Evolutionary conservation across 495 filamentous ascomycete species (phyloP), one percentile per base, ranked within the genome.

Genomic region (Hypoxylon cercidicola): DNA sequence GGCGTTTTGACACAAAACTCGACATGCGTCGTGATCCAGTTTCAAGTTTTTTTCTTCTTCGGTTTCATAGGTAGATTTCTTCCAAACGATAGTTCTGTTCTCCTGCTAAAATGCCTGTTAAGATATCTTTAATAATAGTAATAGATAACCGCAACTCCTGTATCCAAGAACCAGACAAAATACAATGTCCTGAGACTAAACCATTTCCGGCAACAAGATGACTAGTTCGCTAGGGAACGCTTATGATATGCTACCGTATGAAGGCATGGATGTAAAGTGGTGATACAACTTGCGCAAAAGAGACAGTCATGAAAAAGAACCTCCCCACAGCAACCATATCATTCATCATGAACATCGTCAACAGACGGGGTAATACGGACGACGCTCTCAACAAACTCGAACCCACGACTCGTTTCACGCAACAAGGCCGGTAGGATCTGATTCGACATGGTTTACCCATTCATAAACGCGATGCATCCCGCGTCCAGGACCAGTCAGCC

Each of bases 381-480:
- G 39, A 37, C 44, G 32, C 41, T 41, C 21, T 62, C 10, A 34
- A 40, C 28, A 62, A 55, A 32, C 51, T 62, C 41, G 20, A 50
- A 58, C 28, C 51, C 58, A 37, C 59, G 37, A 35, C 16, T 50
- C 39, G 18, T 40, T 43, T 47, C 56, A 67, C 1, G 47, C 44
- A 32, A 34, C 46, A 16, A 58, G 15, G 15, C 25, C 46, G n/a
- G 21, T 30, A 1, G 67, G 55, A 19, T 66, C 78, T 18, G 74
- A 68, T 60, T 79, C 80, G 39, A 83, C 77, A 65, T 80, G 79
- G 40, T 75, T 76, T 23, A 76, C 68, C 80, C 80, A 83, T 62
- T 83, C 79, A 35, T 62, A 73, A 2, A 83, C 80, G 1, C 80
- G 72, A 60, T 80, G 72, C 74, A 79, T 74, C 6, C 80, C 80